phyloP scores from a whole-genome alignment of 2,329 filamentous ascomycete genomes.

The Kalmusia sp. region DNA sequence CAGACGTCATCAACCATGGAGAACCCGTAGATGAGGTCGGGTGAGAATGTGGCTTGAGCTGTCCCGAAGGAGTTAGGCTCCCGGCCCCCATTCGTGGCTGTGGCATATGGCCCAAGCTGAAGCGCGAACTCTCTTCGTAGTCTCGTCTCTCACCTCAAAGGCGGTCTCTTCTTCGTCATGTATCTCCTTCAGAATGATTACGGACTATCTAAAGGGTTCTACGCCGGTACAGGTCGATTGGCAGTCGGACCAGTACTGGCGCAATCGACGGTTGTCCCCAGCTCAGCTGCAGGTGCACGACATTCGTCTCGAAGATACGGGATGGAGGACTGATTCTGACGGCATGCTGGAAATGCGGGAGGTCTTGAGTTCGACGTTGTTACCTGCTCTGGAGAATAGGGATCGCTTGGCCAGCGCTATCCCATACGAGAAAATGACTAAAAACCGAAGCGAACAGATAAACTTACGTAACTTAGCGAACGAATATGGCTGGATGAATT shows the following conservation, averaged over 20 bases:
- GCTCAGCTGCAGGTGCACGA: constrained; percentile 50
- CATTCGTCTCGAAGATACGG: constrained; percentile 41
- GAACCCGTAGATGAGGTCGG: background rate
- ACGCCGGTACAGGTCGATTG: constrained; percentile 38
- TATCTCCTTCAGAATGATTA: constrained; percentile 9
- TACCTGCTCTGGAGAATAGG: constrained; percentile 38
- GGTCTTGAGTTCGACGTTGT: constrained; percentile 39
- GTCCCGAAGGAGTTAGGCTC: constrained; percentile 2
- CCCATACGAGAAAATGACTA: constrained; percentile 26
- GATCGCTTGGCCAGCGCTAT: constrained; percentile 27
- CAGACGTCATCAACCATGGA: background rate
- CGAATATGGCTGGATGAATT: constrained; percentile 53
- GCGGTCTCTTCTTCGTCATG: background rate
- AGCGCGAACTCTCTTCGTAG: background rate
- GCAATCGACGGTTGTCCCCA: constrained; percentile 48
- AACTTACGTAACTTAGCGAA: constrained; percentile 42
- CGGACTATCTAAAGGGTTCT: constrained; percentile 26
- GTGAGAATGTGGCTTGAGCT: constrained; percentile 1
- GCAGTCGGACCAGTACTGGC: constrained; percentile 46
- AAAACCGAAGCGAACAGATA: constrained; percentile 46
- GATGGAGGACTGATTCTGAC: constrained; percentile 35
- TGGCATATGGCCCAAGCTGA: background rate
- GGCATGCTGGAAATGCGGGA: constrained; percentile 50
- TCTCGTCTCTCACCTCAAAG: background rate
- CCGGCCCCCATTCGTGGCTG: background rate